A percentile compares a stretch with the other conserved stretches of the same genome.
Conservation (phyloP, 768 basidiomycete genomes). For the Mycena leptocephala region DNA sequence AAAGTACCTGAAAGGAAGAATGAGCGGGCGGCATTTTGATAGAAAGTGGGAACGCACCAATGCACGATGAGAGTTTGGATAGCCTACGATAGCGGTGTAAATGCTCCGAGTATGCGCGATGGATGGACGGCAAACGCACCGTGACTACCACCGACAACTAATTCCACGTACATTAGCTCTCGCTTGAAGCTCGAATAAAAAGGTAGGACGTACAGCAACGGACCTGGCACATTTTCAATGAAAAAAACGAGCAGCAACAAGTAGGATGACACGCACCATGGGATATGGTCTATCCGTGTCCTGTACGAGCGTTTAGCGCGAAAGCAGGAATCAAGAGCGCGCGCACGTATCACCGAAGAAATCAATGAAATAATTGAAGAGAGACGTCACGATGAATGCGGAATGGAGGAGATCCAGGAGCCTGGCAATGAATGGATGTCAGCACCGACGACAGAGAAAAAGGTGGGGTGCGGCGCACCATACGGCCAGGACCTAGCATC, state of each 20-base stretch:
- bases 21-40: neutral
- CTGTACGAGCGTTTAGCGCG: neutral
- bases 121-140: neutral
- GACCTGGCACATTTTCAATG: conserved; percentile 3
- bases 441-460: too few relatives aligned
- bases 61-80: conserved; percentile 33
- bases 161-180: neutral
- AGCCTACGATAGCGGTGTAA: conserved; percentile 4
- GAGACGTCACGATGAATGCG: conserved; percentile 48
- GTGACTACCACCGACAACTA: conserved; percentile 31
- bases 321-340: neutral
- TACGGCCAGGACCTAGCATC: conserved; percentile 13
- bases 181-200: too few relatives aligned
- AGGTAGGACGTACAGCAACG: conserved; percentile 20
- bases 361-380: conserved; percentile 51
- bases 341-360: conserved; percentile 47
- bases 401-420: conserved; percentile 50
- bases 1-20: conserved; percentile 23
- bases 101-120: neutral
- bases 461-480: neutral
- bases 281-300: conserved; percentile 8
- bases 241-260: neutral
- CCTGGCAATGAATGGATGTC: conserved; percentile 9
- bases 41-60: conserved; percentile 8
- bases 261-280: conserved; percentile 14